Evolutionary conservation across 805 yeast genomes (phyloP).

Genomic region (Tetrapisispora arboricola): DNA sequence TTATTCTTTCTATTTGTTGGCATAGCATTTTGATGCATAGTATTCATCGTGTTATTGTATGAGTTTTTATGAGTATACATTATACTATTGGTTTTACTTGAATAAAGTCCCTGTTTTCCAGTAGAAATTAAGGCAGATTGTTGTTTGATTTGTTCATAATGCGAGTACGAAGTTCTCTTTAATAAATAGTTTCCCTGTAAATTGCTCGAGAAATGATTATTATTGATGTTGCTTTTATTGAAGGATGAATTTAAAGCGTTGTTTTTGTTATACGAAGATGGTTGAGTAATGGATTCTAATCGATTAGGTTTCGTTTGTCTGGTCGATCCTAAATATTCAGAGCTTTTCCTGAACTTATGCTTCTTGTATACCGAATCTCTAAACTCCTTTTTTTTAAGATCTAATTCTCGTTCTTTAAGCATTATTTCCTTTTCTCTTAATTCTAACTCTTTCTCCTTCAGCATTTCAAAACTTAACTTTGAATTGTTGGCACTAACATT

Average conservation of each 20-base stretch:
- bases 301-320: neutral
- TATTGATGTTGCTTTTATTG: slow-evolving; percentile 5
- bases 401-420: slow-evolving; percentile 24
- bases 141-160: slow-evolving; percentile 19
- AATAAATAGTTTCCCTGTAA: slow-evolving; percentile 8
- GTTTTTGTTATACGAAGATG: neutral
- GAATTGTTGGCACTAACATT: neutral
- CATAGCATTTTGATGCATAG: slow-evolving; percentile 8
- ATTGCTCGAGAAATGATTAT: slow-evolving; percentile 4
- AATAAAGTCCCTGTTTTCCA: slow-evolving; percentile 5
- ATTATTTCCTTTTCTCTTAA: slow-evolving; percentile 21
- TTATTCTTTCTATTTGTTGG: slow-evolving; percentile 30
- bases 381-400: slow-evolving; percentile 13
- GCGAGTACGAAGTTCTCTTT: slow-evolving; percentile 15
- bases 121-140: slow-evolving; percentile 14
- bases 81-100: neutral
- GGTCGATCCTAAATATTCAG: neutral
- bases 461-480: slow-evolving; percentile 5
- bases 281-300: neutral
- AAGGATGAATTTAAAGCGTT: neutral
- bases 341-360: neutral
- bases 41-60: neutral
- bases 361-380: neutral
- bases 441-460: slow-evolving; percentile 22
- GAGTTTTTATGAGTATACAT: neutral